Evolutionary conservation across 176 grass and related monocot genomes (phyloP), one percentile per base, ranked within the genome.

Genomic region (Areca catechu): DNA sequence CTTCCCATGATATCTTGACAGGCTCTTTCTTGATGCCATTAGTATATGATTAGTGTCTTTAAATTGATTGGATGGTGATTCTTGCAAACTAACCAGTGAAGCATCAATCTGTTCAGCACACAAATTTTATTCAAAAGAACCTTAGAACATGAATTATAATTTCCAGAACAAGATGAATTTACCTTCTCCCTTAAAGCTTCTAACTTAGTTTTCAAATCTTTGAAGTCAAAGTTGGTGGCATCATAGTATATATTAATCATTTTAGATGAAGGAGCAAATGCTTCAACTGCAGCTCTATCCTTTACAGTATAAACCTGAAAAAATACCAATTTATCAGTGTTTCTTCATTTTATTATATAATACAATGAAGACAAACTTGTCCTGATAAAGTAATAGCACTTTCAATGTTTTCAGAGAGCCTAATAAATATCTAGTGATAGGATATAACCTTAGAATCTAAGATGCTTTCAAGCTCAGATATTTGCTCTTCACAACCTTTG

Each of bases 171-270:
- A 48, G n/a, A 75, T 7, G 61, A 66, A 64, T 29, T 77, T 62
- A 85, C 82, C 82, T 80, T 49, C 49, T 68, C 67, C 22, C 61
- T 79, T 24, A 77, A 54, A 22, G 50, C 59, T 22, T 85, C 76
- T 21, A 85, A 50, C 28, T 80, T 72, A 22, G 67, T 75, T 76
- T 80, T 61, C 48, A 85, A 63, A 57, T 80, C 43, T 63, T 76
- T 62, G 57, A 71, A 76, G 71, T 76, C 63, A 69, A 72, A 43
- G 56, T 75, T 72, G 52, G 79, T 80, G 58, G 82, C 51, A 54
- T 80, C 72, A 85, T 85, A 80, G 48, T 80, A 85, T 85, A 70
- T 72, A 24, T 63, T 76, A 21, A 85, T 68, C 75, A 68, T 51
- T 58, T 51, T 67, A 67, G 76, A 57, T 58, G 57, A 50, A 72